Conservation (phyloP, 2,329 filamentous ascomycete species). For the Juglanconis sp. region DNA sequence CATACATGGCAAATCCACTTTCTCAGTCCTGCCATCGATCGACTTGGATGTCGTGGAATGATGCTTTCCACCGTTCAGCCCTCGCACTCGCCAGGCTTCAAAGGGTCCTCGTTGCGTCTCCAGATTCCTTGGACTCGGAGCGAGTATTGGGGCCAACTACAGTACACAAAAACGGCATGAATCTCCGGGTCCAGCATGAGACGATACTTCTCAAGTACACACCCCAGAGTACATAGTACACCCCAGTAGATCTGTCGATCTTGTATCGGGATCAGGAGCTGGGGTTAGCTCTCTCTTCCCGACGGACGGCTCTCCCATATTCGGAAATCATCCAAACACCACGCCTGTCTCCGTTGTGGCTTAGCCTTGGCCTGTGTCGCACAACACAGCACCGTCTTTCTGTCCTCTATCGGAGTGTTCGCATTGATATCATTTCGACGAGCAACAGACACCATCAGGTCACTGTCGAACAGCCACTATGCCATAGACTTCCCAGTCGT, state of each 20-base stretch:
- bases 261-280: conserved; percentile 9
- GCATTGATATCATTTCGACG: too few species aligned
- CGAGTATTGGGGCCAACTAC: too few species aligned
- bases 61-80: background rate
- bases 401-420: too few species aligned
- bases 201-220: conserved; percentile 15
- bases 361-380: too few species aligned
- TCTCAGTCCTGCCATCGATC: too few species aligned
- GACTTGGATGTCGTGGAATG: too few species aligned
- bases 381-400: background rate
- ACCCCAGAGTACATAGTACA: too few species aligned
- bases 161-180: background rate
- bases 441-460: too few species aligned
- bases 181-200: too few species aligned
- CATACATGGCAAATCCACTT: background rate
- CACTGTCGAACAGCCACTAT: background rate
- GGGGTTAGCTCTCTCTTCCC: conserved; percentile 13
- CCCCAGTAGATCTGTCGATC: conserved; percentile 1
- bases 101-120: too few species aligned
- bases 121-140: too few species aligned
- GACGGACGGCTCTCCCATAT: conserved; percentile 4
- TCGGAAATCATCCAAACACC: conserved; percentile 9
- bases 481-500: background rate
- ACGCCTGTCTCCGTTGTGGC: conserved; percentile 7
- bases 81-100: too few species aligned